These are phyloP conservation scores for Mycena latifolia DNA, from an alignment of 768 basidiomycete genomes.

Conservation along the genomic window DNA sequence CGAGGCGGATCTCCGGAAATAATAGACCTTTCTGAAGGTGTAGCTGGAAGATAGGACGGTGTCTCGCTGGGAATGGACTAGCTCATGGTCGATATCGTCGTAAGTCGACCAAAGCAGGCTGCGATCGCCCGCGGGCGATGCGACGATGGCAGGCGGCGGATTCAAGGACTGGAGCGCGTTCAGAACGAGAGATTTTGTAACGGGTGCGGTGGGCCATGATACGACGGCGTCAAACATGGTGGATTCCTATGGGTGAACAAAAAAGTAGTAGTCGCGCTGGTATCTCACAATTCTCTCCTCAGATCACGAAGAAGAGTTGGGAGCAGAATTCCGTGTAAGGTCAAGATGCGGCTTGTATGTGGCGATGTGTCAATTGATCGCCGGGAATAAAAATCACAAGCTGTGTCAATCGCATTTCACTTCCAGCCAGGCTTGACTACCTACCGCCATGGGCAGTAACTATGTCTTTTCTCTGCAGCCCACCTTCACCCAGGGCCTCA, in stretches of 20 bases:
- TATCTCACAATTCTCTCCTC: too few species aligned
- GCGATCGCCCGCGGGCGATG: slow-evolving; percentile 29
- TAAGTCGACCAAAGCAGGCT: slow-evolving; percentile 90
- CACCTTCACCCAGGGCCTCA: slow-evolving; percentile 95
- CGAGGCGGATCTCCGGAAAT: neutral
- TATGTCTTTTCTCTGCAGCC: slow-evolving; percentile 83
- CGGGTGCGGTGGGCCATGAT: slow-evolving; percentile 64
- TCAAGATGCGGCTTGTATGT: too few species aligned
- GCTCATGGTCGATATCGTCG: slow-evolving; percentile 85
- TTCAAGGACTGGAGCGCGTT: slow-evolving; percentile 50
- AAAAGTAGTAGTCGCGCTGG: too few species aligned
- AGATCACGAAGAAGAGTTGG: too few species aligned
- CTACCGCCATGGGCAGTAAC: slow-evolving; percentile 59
- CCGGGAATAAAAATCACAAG: neutral
- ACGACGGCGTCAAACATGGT: slow-evolving; percentile 43
- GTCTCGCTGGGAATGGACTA: slow-evolving; percentile 65
- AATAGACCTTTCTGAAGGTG: slow-evolving; percentile 77
- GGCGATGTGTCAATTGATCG: neutral
- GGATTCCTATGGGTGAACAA: too few species aligned
- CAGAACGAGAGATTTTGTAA: slow-evolving; percentile 59
- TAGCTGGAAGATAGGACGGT: slow-evolving; percentile 83
- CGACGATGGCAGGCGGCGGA: slow-evolving; percentile 37
- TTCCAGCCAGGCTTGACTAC: slow-evolving; percentile 10
- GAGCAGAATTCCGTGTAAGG: too few species aligned
- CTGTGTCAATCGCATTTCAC: neutral